A percentile compares a stretch with the other conserved stretches of the same genome.
Evolutionary conservation across 352 stramenopile species (phyloP).

Genomic region (Phytophthora megakarya): DNA sequence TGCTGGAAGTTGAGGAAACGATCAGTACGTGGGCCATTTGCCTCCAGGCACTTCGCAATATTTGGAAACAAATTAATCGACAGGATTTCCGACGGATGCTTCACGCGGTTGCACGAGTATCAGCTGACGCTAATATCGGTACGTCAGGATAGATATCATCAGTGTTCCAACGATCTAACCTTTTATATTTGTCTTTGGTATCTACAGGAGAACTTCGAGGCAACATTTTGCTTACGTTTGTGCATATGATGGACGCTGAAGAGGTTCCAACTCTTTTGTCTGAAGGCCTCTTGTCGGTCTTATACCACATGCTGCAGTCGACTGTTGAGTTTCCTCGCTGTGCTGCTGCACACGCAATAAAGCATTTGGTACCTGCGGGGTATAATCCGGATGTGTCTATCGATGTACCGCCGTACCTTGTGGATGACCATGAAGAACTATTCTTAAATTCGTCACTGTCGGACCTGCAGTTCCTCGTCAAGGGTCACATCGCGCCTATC

Average conservation of each 20-base stretch:
- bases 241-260: conserved; percentile 88
- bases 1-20: conserved; percentile 86
- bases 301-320: conserved; percentile 85
- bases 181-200: conserved; percentile 2
- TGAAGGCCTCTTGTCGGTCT: conserved; percentile 76
- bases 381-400: conserved; percentile 84
- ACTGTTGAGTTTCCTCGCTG: conserved; percentile 75
- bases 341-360: conserved; percentile 84
- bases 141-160: not conserved
- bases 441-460: conserved; percentile 84
- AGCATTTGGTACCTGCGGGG: conserved; percentile 74
- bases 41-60: conserved; percentile 80
- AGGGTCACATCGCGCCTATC: conserved; percentile 85
- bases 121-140: conserved; percentile 78
- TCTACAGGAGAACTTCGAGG: conserved; percentile 70
- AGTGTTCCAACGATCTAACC: conserved; percentile 9
- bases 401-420: conserved; percentile 75
- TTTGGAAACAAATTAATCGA: conserved; percentile 90
- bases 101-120: conserved; percentile 80
- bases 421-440: conserved; percentile 89
- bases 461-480: conserved; percentile 88
- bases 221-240: conserved; percentile 88
- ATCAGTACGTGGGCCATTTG: conserved; percentile 81
- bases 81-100: conserved; percentile 88
- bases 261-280: conserved; percentile 77